A percentile compares a stretch with the other conserved stretches of the same genome.
These are phyloP conservation scores for Linanthus parryae DNA, from an alignment of 148 eudicot species.

Conservation along the genomic window DNA sequence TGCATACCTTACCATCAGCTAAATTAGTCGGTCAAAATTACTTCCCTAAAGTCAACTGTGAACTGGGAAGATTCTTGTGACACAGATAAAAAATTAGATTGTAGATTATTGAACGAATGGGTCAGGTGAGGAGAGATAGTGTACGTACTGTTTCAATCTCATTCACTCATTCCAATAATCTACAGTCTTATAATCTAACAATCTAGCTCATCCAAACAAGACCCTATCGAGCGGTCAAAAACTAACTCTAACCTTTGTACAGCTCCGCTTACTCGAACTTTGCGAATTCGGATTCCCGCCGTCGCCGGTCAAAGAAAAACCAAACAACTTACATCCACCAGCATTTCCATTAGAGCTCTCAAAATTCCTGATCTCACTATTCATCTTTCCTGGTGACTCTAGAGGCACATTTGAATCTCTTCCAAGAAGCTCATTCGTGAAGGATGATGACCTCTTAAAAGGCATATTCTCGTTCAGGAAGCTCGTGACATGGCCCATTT, in stretches of 20 bases:
- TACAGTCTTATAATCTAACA: too few species aligned
- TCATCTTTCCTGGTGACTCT: constrained; percentile 29
- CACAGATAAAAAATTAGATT: too few species aligned
- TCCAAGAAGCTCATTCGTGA: constrained; percentile 17
- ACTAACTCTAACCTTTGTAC: constrained; percentile 87
- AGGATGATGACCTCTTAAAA: constrained; percentile 15
- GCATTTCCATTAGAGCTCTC: constrained; percentile 24
- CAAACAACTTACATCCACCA: constrained; percentile 53
- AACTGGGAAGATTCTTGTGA: too few species aligned
- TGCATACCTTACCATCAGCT: too few species aligned
- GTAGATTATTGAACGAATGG: too few species aligned
- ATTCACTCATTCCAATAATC: too few species aligned
- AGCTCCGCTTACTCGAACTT: constrained; percentile 66
- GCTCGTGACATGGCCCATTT: constrained; percentile 21
- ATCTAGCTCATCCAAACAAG: too few species aligned
- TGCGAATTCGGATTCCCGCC: constrained; percentile 29
- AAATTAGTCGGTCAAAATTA: too few species aligned
- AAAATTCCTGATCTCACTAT: constrained; percentile 22
- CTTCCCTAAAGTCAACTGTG: too few species aligned
- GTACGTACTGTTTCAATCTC: too few species aligned
- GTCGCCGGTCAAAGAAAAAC: constrained; percentile 54
- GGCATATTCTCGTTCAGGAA: constrained; percentile 25
- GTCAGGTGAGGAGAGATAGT: too few species aligned
- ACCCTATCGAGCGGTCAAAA: too few species aligned
- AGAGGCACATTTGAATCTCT: constrained; percentile 18